Base-by-base conservation (phyloP, 1,139 yeast genomes). In the Suhomyces bolitotheri region DNA sequence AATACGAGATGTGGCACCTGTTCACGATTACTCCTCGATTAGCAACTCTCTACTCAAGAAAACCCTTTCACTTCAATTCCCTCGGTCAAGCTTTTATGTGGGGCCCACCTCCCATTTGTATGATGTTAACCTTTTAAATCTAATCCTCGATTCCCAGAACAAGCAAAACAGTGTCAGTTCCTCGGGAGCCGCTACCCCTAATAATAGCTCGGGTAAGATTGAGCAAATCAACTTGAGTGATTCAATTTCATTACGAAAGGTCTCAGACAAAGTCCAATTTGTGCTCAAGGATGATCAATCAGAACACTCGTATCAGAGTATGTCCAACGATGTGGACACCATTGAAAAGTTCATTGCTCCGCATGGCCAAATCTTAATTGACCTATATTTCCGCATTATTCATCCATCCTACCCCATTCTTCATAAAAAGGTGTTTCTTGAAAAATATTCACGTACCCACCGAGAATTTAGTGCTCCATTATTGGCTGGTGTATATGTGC, bases 391-490 rank as follows among this genome's bases (percentile, higher is more conserved):
- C 56, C 67, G 84, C 44, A 74, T 82, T n/a, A 76, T 84, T 15
- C 94, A 84, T 54, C 92, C 92, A 0, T 78, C 83, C 3, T 82
- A 82, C 56, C 94, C 94, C 1, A 81, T 84, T 12, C 58, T 84
- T 37, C 92, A 84, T 54, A 85, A 83, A 49, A 78, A 80, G 47
- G 90, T 84, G 12, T 84, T 84, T 46, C 56, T 84, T 44, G 92
- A 84, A 49, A 84, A 84, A 54, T 84, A 84, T 51, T 68, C 86
- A 1, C 62, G 92, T 39, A 82, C 92, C 1, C 88, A 82, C 53
- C 66, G 88, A 36, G 94, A 84, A 53, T 76, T 84, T 47, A 79
- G 87, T 38, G 89, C 92, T 0, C 89, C 92, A 0, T 59, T 84
- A 33, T 60, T 84, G 29, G 90, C 92, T 1, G 82, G 89, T 0